Base-by-base conservation (phyloP, 2,329 filamentous ascomycete genomes). In the Fusarium citri region DNA sequence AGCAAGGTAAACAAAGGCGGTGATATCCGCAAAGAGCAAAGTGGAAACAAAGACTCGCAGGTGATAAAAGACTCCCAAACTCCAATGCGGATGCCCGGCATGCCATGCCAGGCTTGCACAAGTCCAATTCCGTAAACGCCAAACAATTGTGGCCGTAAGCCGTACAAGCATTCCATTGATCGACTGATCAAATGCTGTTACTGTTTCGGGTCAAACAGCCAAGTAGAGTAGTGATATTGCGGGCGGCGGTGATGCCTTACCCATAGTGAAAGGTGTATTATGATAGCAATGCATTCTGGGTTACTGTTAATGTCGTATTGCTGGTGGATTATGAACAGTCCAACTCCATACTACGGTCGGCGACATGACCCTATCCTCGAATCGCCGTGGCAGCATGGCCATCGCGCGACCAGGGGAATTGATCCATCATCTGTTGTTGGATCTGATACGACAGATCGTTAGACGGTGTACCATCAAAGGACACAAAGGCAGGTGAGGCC, bases 301-400 rank as follows among this genome's bases (percentile, higher is more conserved):
- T 54, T 55, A 46, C 59, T 71, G 46, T 55, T 63, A 41, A 45
- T 61, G 48, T 40, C 16, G 54, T 56, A 45, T 63, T 53, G 41
- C 42, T 45, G 50, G 43, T 68, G 55, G 40, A 37, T 49, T 25
- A 31, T 67, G 43, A 71, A 55, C 55, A 53, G 46, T 57, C 59
- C 55, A 64, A 46, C 30, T 46, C 62, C 51, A 55, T 41, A 34
- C 49, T 56, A 62, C 70, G 68, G 56, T 73, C 66, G 47, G 68
- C 67, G 37, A 34, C 42, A 40, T 59, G 59, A 37, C 63, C 58
- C 77, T 79, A 83, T 55, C 81, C 80, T 59, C 78, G 78, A 59
- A 83, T 88, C 43, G 85, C 85, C 75, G 85, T 83, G 46, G 84
- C 79, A 57, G 83, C 74, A 77, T 87, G 83, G 75, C 83, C 75